Percentiles rank a stretch among this genome's conserved stretches.
These are phyloP conservation scores for Ophiocordyceps polyrhachis-furcata DNA, from an alignment of 2,329 filamentous ascomycete genomes.

Conservation along the genomic window DNA sequence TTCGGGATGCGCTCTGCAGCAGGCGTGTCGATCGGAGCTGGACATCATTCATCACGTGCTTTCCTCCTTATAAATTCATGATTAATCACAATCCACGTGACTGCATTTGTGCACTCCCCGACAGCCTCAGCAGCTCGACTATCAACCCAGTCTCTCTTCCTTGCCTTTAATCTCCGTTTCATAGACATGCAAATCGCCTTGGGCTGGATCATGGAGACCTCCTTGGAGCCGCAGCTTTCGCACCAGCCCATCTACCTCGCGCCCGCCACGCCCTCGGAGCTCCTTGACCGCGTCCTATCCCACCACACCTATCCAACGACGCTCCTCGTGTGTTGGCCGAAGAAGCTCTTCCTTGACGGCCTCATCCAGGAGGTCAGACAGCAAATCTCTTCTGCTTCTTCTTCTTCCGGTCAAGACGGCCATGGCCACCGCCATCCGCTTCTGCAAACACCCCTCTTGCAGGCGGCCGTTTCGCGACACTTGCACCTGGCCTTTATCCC, in stretches of 20 bases:
- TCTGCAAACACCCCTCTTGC: constrained; percentile 45
- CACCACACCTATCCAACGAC: constrained; percentile 38
- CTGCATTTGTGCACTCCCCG: not conserved
- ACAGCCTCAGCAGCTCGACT: no score
- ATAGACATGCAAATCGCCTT: not conserved
- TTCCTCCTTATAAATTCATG: not conserved
- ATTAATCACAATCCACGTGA: not conserved
- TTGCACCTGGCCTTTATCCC: constrained; percentile 56
- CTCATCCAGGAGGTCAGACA: constrained; percentile 29
- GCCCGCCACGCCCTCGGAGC: constrained; percentile 34
- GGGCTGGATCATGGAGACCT: not conserved
- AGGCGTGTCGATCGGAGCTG: not conserved
- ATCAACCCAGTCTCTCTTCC: not conserved
- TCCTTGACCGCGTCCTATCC: constrained; percentile 46
- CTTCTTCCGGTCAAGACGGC: no score
- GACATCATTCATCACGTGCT: not conserved
- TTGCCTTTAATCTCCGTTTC: not conserved
- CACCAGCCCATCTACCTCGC: constrained; percentile 24
- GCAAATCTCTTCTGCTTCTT: constrained; percentile 3
- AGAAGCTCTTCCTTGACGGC: constrained; percentile 42
- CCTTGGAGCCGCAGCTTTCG: not conserved
- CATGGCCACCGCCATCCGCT: constrained; percentile 15
- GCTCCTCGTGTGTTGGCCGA: constrained; percentile 51
- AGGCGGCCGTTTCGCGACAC: constrained; percentile 48
- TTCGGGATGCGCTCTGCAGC: not conserved